A percentile compares a stretch with the other conserved stretches of the same genome.
Conservation (phyloP, 176 grass and related monocot species). For the Avena eriantha region DNA sequence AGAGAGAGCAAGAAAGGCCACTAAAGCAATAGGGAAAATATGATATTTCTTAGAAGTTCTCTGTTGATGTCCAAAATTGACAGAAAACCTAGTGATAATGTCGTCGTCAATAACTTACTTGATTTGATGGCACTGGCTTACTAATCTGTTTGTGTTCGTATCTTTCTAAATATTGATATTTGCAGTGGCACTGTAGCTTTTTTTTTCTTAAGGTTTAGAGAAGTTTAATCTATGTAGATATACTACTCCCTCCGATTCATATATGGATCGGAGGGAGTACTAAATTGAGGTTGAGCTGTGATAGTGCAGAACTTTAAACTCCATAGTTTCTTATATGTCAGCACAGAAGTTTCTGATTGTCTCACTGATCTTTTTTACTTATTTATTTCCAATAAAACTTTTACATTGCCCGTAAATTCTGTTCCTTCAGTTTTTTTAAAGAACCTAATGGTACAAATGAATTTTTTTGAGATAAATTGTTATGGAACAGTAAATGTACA, state of each 20-base stretch:
- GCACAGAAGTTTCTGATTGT: too few relatives aligned
- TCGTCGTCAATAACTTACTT: not conserved
- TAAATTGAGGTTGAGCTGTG: not conserved
- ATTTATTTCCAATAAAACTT: conserved; percentile 7
- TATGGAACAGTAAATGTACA: too few relatives aligned
- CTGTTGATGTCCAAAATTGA: not conserved
- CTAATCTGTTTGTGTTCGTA: not conserved
- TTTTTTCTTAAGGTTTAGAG: not conserved
- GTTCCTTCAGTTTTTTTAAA: not conserved
- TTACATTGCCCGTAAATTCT: conserved; percentile 17
- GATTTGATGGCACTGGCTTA: not conserved
- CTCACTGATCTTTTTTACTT: not conserved
- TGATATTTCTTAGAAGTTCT: not conserved
- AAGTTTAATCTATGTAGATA: not conserved
- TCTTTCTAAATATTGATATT: not conserved
- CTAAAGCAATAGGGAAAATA: not conserved
- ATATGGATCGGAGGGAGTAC: not conserved
- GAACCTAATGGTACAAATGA: too few relatives aligned
- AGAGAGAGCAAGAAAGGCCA: not conserved
- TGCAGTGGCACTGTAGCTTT: not conserved
- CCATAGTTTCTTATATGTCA: not conserved
- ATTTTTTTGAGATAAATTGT: too few relatives aligned
- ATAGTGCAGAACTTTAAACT: not conserved
- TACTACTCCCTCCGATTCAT: not conserved
- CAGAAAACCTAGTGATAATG: not conserved